Evolutionary conservation across 2,329 filamentous ascomycete genomes (phyloP), one percentile per base, ranked within the genome.

Genomic region (Lecanicillium sp.): DNA sequence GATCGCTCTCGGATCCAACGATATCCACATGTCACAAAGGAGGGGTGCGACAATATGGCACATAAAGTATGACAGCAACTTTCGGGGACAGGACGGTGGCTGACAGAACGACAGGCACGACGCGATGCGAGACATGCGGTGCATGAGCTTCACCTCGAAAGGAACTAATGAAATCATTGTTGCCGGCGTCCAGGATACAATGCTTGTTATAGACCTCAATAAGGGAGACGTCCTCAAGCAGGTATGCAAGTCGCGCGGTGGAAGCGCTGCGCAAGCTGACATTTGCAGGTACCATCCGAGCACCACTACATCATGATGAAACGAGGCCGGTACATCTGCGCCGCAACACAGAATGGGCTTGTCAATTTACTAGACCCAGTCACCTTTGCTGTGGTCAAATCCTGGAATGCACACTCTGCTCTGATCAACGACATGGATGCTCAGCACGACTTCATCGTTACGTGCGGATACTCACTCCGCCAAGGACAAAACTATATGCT

Each of bases 381-480:
- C 47, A 87, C 77, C 48, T 87, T 95, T 60, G 78, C 80, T 35
- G 77, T 95, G 5, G 74, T 93, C 56, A 94, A 91, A 63, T 81
- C 81, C 10, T 98, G 93, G 87, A 88, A 88, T 62, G 90, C 91
- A 1, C 93, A 98, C 62, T 84, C 85, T 2, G 87, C 88, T 8
- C 80, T 83, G 44, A 87, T 98, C 62, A 95, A 89, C 64, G 91
- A 97, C 64, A 96, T 98, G 87, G 93, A 98, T 69, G 89, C 90
- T 8, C 87, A 93, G 61, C 88, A 93, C 60, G 91, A 97, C 64
- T 93, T 93, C 56, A 82, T 98, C 46, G 86, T 97, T 19, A 97
- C 93, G 4, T 98, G 93, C 64, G 93, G 93, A 29, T 95, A 88
- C 67, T 95, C 91, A 1, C 78, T 89, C 20, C 81, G 91, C 55